Conservation (phyloP, 805 yeast genomes). For the Sungouiozyma intestinalis region DNA sequence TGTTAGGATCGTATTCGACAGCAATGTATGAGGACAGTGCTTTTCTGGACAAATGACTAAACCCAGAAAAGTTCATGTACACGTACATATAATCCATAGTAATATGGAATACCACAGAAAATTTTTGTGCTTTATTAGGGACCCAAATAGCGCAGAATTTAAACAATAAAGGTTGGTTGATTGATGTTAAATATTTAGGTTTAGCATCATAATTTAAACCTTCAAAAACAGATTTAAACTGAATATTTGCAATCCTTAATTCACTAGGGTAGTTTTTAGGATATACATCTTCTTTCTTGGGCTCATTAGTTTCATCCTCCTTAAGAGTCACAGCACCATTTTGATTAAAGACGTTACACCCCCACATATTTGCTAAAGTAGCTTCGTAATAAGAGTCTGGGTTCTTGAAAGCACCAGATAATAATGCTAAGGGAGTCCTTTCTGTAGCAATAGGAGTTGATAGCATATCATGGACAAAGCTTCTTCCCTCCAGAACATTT, state of each 20-base stretch:
- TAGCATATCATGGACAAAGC: constrained; percentile 25
- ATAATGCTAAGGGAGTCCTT: constrained; percentile 51
- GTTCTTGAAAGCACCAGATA: constrained; percentile 35
- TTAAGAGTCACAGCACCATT: constrained; percentile 5
- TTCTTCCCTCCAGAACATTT: constrained; percentile 10
- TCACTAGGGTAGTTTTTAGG: constrained; percentile 54
- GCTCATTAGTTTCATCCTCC: constrained; percentile 1
- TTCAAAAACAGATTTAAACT: constrained; percentile 65
- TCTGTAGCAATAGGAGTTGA: constrained; percentile 64
- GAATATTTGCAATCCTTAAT: constrained; percentile 54
- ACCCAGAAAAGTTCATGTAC: constrained; percentile 62
- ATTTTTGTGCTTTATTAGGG: constrained; percentile 55
- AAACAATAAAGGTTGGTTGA: constrained; percentile 53
- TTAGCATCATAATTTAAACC: constrained; percentile 24
- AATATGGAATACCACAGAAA: constrained; percentile 58
- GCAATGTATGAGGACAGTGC: constrained; percentile 40
- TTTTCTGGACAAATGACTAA: constrained; percentile 47
- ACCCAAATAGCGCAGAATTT: constrained; percentile 58
- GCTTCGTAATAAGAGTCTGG: constrained; percentile 32
- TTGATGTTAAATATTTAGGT: constrained; percentile 6
- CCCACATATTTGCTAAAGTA: constrained; percentile 75
- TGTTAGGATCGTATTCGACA: constrained; percentile 31
- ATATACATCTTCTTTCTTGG: constrained; percentile 25
- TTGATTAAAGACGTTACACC: constrained; percentile 5
- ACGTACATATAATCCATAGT: constrained; percentile 49